A percentile compares a stretch with the other conserved stretches of the same genome.
phyloP scores from a whole-genome alignment of 306 rosid species.

The Vigna angularis region DNA sequence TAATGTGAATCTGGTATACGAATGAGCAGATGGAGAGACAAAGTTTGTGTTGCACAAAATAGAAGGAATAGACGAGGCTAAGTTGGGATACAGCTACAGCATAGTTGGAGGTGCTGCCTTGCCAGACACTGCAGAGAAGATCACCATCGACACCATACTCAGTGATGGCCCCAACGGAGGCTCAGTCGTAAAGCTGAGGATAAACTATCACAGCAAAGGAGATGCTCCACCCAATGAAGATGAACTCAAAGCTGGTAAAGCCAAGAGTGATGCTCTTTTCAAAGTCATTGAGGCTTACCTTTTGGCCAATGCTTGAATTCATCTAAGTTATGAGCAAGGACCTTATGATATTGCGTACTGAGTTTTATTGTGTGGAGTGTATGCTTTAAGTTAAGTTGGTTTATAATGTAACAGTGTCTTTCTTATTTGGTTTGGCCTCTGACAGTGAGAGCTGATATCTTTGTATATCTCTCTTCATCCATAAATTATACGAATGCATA shows the following conservation, averaged over 20 bases:
- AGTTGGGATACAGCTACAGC: constrained; percentile 48
- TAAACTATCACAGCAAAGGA: not conserved
- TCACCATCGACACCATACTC: constrained; percentile 40
- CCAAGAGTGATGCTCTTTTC: constrained; percentile 48
- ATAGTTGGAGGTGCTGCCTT: constrained; percentile 49
- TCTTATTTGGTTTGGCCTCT: not conserved
- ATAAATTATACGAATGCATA: not conserved
- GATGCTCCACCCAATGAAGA: not conserved
- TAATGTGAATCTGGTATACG: too few relatives aligned
- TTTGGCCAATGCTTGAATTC: constrained; percentile 43
- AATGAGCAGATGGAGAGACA: constrained; percentile 39
- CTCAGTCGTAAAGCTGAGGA: constrained; percentile 10
- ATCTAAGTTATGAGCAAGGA: too few relatives aligned
- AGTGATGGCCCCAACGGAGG: constrained; percentile 48
- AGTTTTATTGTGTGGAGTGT: not conserved
- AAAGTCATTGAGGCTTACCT: constrained; percentile 51
- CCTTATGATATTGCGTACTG: not conserved
- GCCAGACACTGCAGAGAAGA: constrained; percentile 42
- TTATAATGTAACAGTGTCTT: too few relatives aligned
- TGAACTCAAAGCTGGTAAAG: constrained; percentile 35
- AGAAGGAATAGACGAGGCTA: constrained; percentile 47
- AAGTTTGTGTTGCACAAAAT: constrained; percentile 47
- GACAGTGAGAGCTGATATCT: not conserved
- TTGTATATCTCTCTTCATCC: constrained; percentile 1
- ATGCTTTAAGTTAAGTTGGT: not conserved